Base-by-base conservation (phyloP, 371 early-diverging fungal species). In the Mortierella sp. region DNA sequence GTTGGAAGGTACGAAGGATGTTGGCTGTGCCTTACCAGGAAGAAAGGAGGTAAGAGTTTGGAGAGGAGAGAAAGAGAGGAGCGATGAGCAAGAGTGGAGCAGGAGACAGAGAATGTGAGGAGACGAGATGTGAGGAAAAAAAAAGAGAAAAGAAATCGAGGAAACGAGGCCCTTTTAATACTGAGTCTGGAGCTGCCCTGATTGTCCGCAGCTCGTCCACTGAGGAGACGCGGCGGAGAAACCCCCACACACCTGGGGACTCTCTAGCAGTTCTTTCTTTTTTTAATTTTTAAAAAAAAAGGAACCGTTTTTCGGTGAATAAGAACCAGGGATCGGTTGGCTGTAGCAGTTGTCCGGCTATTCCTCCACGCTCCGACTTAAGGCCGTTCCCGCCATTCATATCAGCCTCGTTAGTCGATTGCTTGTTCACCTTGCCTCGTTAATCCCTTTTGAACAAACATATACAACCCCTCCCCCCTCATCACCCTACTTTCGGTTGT, bases 31-130 rank as follows among this genome's bases (percentile, higher is more conserved):
- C 37, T 37, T 37, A 37, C 37, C 37, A 37, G 37, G 37, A 37
- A 37, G 37, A 55, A 46, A 44, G 61, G 23, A 19, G 6, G 55
- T 18, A 23, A 43, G 43, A 28, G 7, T 44, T 19, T 37, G 44
- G 12, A 23, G 15, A 18, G 62, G 50, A 15, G 58, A 52, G 50
- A 26, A 48, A 9, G 44, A 46, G 44, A 53, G 45, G 55, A 29
- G 26, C 18, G 30, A 16, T 29, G 60, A 28, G 25, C 19, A 26
- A 57, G 57, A n/a, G 48, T 47, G 12, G 21, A 47, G 47, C 11
- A 57, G 45, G 60, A 28, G 60, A n/a, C 16, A 61, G 37, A 57
- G 26, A 30, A 30, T 4, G 57, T 57, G 37, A 29, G n/a, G 9
- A 57, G 57, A 26, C 26, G 29, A 53, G 25, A 53, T n/a, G 23